Base-by-base conservation (phyloP, 2,329 filamentous ascomycete species). In the Didymella pomorum region DNA sequence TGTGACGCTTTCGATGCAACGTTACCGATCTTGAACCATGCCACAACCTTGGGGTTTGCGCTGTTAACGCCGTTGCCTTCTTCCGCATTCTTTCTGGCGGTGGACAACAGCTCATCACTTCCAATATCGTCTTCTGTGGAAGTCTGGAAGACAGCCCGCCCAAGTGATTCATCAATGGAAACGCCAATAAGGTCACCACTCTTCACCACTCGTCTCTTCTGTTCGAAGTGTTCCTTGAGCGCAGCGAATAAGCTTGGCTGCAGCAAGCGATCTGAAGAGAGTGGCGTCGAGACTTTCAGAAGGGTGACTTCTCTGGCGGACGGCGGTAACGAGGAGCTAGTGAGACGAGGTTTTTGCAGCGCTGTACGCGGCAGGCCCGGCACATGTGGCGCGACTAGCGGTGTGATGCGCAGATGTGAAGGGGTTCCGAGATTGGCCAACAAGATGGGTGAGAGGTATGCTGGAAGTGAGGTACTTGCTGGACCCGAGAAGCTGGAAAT, bases 21-120 rank as follows among this genome's bases (percentile, higher is more conserved):
- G 58, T 92, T 90, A 37, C 90, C 89, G 39, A 99, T 90, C 64
- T 89, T 91, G 81, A 97, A 98, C 95, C 95, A 99, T 8, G 92
- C 93, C 20, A 96, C 90, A 11, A 71, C 72, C 45, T 76, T 78
- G 20, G 67, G 60, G 45, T 60, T 68, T 25, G 57, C 59, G 31
- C 53, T 65, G 25, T 65, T 61, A 2, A 56, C 37, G 21, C 62
- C 57, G 0, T 52, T 25, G 53, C 35, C 64, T 18, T 64, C 73
- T 59, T 16, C 68, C 31, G n/a, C 31, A 43, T 73, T 66, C 65
- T 82, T 68, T 62, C 79, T 76, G 56, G 71, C 65, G 39, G 71
- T 84, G 28, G 85, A 83, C 61, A 87, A 77, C 1, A 83, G 81
- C 69, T 85, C 52, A 82, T 83, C 79, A 25, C 71, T 78, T 4